These are phyloP conservation scores for Leishmania braziliensis DNA, from an alignment of 208 protist genomes.

Conservation along the genomic window DNA sequence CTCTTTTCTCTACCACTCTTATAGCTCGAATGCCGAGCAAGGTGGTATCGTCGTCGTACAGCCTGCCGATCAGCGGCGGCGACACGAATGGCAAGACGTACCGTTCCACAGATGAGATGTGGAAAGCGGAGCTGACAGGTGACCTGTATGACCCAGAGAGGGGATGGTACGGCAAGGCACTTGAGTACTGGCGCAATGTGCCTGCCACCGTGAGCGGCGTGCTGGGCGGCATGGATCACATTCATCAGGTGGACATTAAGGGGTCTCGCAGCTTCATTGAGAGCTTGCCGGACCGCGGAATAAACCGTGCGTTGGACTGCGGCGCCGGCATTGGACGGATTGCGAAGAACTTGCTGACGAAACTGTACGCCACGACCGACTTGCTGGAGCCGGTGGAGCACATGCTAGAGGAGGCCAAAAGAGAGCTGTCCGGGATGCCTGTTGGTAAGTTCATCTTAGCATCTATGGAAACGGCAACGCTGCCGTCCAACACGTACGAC, in stretches of 20 bases:
- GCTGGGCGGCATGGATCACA: slow-evolving; percentile 86
- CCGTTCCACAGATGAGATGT: slow-evolving; percentile 69
- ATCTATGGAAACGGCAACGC: slow-evolving; percentile 79
- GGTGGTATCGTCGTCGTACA: neutral
- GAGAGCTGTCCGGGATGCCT: slow-evolving; percentile 68
- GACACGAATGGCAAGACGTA: slow-evolving; percentile 71
- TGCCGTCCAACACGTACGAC: slow-evolving; percentile 80
- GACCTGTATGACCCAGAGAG: slow-evolving; percentile 75
- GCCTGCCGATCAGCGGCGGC: slow-evolving; percentile 48
- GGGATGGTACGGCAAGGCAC: slow-evolving; percentile 90
- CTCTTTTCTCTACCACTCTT: neutral
- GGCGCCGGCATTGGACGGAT: slow-evolving; percentile 94
- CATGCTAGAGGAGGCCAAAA: slow-evolving; percentile 87
- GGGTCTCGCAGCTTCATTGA: slow-evolving; percentile 69
- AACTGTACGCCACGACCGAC: slow-evolving; percentile 74
- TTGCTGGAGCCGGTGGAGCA: slow-evolving; percentile 86
- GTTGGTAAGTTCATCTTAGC: slow-evolving; percentile 78
- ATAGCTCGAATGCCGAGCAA: slow-evolving; percentile 27
- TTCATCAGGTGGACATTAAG: slow-evolving; percentile 75
- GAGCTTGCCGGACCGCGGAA: slow-evolving; percentile 58
- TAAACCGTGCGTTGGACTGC: slow-evolving; percentile 83
- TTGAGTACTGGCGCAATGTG: slow-evolving; percentile 88
- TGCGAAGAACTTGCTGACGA: slow-evolving; percentile 68
- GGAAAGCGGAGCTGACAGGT: slow-evolving; percentile 62
- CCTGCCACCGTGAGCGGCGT: slow-evolving; percentile 89